These are phyloP conservation scores for Yarrowia hollandica DNA, from an alignment of 805 yeast genomes.

Conservation along the genomic window DNA sequence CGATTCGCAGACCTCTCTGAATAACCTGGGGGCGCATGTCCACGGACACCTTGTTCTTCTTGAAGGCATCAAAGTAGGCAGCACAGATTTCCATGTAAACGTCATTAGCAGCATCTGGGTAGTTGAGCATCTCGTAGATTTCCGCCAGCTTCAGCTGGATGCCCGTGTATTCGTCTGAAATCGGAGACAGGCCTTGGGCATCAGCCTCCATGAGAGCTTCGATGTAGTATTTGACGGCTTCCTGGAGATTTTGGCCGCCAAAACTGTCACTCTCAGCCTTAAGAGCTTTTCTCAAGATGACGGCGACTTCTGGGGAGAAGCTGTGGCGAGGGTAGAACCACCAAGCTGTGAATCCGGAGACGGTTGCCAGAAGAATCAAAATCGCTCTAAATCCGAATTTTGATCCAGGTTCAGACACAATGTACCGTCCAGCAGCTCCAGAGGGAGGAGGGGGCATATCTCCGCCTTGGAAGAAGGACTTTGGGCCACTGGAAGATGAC, in stretches of 20 bases:
- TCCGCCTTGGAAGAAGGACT: constrained; percentile 7
- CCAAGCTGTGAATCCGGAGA: constrained; percentile 1
- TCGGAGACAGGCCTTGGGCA: constrained; percentile 52
- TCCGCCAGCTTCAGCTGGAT: constrained; percentile 84
- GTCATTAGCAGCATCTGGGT: constrained; percentile 62
- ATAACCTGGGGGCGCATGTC: constrained; percentile 56
- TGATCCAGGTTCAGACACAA: neutral
- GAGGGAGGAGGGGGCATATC: constrained; percentile 14
- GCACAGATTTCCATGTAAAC: constrained; percentile 68
- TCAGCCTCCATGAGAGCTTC: constrained; percentile 70
- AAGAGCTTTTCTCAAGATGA: constrained; percentile 66
- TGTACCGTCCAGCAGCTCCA: constrained; percentile 11
- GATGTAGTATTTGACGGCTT: constrained; percentile 70
- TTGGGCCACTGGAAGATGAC: neutral
- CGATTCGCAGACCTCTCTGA: constrained; percentile 68
- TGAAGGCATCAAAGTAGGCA: constrained; percentile 52
- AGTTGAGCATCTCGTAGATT: constrained; percentile 71
- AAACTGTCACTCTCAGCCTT: constrained; percentile 80
- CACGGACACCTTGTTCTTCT: constrained; percentile 46
- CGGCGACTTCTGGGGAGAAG: constrained; percentile 66
- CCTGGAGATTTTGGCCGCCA: constrained; percentile 54
- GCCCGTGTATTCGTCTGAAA: constrained; percentile 84
- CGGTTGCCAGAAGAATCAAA: neutral
- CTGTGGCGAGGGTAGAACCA: constrained; percentile 36
- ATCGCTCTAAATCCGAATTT: neutral